These are phyloP conservation scores for Fusarium avenaceum DNA, from an alignment of 2,329 filamentous ascomycete species.

Conservation along the genomic window DNA sequence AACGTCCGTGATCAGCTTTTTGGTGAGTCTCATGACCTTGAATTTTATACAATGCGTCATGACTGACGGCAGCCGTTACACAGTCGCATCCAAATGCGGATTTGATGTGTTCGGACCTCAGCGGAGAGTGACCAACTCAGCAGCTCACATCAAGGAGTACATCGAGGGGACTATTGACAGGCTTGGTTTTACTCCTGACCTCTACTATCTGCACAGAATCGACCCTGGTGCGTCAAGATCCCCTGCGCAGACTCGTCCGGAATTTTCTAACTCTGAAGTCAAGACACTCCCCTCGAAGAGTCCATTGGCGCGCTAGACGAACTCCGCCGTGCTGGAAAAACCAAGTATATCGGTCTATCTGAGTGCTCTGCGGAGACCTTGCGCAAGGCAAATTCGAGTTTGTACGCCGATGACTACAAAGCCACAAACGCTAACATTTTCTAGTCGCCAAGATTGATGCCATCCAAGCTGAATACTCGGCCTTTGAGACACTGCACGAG, in stretches of 20 bases:
- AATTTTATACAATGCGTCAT: too few relatives aligned
- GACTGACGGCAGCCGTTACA: not conserved
- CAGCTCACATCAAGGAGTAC: not conserved
- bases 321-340: not conserved
- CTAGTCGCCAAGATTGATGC: slow-evolving; percentile 1
- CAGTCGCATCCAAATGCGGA: not conserved
- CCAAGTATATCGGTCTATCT: not conserved
- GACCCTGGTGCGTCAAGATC: not conserved
- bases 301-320: not conserved
- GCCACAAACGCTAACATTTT: not conserved
- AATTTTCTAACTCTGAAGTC: too few relatives aligned
- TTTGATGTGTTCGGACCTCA: not conserved
- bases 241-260: not conserved
- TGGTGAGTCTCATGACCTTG: not conserved
- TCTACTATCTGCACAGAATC: not conserved
- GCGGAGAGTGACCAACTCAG: not conserved
- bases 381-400: not conserved
- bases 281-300: not conserved
- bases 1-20: not conserved
- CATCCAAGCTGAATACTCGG: not conserved
- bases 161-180: not conserved
- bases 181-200: not conserved
- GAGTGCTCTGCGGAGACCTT: not conserved
- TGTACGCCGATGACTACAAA: not conserved
- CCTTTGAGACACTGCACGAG: not conserved